phyloP scores from a whole-genome alignment of 2,329 filamentous ascomycete genomes.

The Samsoniella hepiali region DNA sequence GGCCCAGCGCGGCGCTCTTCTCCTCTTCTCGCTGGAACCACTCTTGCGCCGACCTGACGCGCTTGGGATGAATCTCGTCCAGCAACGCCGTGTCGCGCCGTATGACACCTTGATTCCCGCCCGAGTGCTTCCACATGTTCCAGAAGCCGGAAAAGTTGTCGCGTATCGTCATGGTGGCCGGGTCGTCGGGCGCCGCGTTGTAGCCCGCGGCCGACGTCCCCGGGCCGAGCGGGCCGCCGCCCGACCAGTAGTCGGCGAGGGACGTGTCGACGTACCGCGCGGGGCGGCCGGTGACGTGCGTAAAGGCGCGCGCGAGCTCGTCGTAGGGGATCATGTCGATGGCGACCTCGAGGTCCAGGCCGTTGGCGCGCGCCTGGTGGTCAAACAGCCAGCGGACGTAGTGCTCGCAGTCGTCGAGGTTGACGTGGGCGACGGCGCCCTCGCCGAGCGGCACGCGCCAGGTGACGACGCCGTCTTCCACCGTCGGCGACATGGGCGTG shows the following conservation, averaged over 20 bases:
- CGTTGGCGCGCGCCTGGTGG: constrained; percentile 39
- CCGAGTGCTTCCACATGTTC: constrained; percentile 43
- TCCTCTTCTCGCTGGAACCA: constrained; percentile 43
- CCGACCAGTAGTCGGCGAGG: constrained; percentile 35
- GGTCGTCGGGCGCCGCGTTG: constrained; percentile 30
- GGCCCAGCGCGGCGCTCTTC: constrained; percentile 23
- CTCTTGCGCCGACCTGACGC: constrained; percentile 47
- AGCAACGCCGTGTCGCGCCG: constrained; percentile 46
- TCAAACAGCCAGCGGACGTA: constrained; percentile 50
- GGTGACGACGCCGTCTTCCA: constrained; percentile 40
- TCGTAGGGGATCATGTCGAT: constrained; percentile 40
- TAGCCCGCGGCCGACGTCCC: constrained; percentile 34
- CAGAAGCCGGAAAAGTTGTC: constrained; percentile 53
- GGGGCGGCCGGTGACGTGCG: constrained; percentile 40
- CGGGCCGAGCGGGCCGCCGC: constrained; percentile 19
- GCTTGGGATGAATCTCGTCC: constrained; percentile 48
- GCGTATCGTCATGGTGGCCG: constrained; percentile 36
- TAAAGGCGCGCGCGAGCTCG: constrained; percentile 41
- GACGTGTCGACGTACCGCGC: constrained; percentile 38
- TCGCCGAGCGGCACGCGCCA: constrained; percentile 41
- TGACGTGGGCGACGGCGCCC: constrained; percentile 40
- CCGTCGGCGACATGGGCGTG: constrained; percentile 38
- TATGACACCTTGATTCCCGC: constrained; percentile 40
- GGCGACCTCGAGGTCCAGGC: constrained; percentile 43
- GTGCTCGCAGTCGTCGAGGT: constrained; percentile 45